Percentiles rank a stretch among this genome's conserved stretches.
phyloP scores from a whole-genome alignment of 1,139 yeast species.

The Kodamaea alishanica region DNA sequence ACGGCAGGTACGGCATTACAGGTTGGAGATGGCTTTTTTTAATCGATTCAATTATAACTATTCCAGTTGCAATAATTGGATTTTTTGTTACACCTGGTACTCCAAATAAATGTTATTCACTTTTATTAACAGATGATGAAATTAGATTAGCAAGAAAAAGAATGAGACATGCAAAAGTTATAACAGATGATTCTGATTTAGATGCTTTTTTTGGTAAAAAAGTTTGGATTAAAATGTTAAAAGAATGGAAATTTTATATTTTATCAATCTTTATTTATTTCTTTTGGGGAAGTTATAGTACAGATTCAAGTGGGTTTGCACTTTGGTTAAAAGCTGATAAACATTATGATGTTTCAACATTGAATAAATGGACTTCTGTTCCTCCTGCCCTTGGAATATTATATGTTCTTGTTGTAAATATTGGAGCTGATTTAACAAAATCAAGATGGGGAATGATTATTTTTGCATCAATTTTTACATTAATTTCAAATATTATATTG shows the following conservation, averaged over 20 bases:
- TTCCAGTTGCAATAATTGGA: constrained; percentile 60
- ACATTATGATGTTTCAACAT: constrained; percentile 26
- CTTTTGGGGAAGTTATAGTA: constrained; percentile 37
- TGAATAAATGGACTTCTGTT: constrained; percentile 28
- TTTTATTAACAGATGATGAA: constrained; percentile 18
- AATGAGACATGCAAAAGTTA: constrained; percentile 15
- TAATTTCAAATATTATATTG: constrained; percentile 36
- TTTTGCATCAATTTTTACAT: constrained; percentile 46
- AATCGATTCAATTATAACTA: constrained; percentile 58
- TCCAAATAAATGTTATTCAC: constrained; percentile 17
- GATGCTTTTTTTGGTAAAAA: constrained; percentile 20
- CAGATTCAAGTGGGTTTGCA: constrained; percentile 40
- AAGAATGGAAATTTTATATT: constrained; percentile 27
- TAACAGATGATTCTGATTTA: constrained; percentile 15
- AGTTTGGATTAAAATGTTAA: constrained; percentile 19
- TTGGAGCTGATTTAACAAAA: constrained; percentile 44
- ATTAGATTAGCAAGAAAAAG: constrained; percentile 15
- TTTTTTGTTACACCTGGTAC: constrained; percentile 54
- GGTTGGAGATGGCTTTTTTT: constrained; percentile 77
- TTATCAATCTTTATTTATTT: constrained; percentile 19
- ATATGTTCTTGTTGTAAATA: constrained; percentile 43
- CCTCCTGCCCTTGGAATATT: constrained; percentile 52
- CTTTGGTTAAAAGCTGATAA: constrained; percentile 39
- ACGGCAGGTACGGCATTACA: constrained; percentile 45
- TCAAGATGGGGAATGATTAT: constrained; percentile 55